Conservation (phyloP, 208 protist genomes). For the Crithidia acanthocephali region DNA sequence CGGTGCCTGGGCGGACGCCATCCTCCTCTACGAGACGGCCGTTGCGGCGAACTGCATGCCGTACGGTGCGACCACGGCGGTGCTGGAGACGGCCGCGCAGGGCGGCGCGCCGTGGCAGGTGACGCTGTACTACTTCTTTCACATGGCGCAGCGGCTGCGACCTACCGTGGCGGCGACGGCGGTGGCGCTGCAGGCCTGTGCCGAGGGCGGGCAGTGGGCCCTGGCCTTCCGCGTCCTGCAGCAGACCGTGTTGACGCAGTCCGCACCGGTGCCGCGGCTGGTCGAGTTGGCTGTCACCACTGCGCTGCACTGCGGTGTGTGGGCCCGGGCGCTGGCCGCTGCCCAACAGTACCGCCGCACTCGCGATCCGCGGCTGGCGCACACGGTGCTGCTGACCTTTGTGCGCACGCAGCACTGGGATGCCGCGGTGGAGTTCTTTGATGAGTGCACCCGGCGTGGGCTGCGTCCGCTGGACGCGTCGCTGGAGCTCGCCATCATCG, state of each 20-base stretch:
- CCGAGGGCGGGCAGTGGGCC: constrained; percentile 60
- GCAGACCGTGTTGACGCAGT: constrained; percentile 64
- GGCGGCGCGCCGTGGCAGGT: constrained; percentile 63
- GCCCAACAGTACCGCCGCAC: constrained; percentile 56
- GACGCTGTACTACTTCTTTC: constrained; percentile 62
- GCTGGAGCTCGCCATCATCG: constrained; percentile 65
- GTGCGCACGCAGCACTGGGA: constrained; percentile 54
- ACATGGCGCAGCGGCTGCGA: constrained; percentile 55
- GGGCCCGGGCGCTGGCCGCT: constrained; percentile 53
- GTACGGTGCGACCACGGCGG: constrained; percentile 41
- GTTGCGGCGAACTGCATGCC: constrained; percentile 54
- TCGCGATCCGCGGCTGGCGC: constrained; percentile 51
- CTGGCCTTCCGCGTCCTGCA: constrained; percentile 67
- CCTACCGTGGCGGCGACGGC: constrained; percentile 54
- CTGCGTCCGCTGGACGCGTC: constrained; percentile 62
- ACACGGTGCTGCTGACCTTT: constrained; percentile 63
- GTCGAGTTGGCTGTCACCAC: constrained; percentile 54
- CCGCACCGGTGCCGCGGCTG: constrained; percentile 44
- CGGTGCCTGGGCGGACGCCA: constrained; percentile 65
- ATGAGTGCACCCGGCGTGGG: constrained; percentile 61
- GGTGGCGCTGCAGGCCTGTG: constrained; percentile 70
- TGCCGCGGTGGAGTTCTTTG: constrained; percentile 79
- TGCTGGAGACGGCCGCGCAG: constrained; percentile 32
- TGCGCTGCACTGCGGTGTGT: constrained; percentile 53
- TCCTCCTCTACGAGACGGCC: constrained; percentile 53